Evolutionary conservation across 441 rosid genomes (phyloP).

Genomic region (Metrosideros polymorpha): DNA sequence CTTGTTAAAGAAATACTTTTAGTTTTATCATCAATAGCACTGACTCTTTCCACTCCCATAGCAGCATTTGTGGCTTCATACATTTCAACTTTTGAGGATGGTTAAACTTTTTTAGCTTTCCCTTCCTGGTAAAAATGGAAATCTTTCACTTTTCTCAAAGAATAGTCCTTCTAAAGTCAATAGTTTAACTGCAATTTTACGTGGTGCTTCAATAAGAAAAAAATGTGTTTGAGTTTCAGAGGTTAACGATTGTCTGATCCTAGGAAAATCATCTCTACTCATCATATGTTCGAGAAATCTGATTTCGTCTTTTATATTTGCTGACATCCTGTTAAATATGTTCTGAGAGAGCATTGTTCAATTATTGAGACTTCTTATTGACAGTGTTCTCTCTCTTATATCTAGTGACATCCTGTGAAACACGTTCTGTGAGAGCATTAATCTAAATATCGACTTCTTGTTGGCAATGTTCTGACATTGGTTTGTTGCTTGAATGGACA

Average conservation of each 20-base stretch:
- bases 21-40: not conserved
- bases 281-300: not conserved
- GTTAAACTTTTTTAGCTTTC: not conserved
- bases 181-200: not conserved
- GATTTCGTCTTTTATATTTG: not conserved
- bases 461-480: not conserved
- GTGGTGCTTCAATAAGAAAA: not conserved
- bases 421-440: not conserved
- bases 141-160: not conserved
- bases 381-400: not conserved
- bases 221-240: not conserved
- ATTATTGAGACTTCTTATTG: not conserved
- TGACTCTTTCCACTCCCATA: not conserved
- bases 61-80: not conserved
- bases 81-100: not conserved
- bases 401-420: not conserved
- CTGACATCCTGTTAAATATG: not conserved
- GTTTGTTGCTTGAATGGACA: not conserved
- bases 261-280: not conserved
- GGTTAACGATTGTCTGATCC: not conserved
- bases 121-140: not conserved
- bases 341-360: not conserved
- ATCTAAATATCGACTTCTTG: not conserved
- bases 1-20: not conserved
- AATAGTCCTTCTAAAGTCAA: not conserved